These are phyloP conservation scores for Aspergillus uvarum DNA, from an alignment of 2,329 filamentous ascomycete genomes.

Conservation along the genomic window DNA sequence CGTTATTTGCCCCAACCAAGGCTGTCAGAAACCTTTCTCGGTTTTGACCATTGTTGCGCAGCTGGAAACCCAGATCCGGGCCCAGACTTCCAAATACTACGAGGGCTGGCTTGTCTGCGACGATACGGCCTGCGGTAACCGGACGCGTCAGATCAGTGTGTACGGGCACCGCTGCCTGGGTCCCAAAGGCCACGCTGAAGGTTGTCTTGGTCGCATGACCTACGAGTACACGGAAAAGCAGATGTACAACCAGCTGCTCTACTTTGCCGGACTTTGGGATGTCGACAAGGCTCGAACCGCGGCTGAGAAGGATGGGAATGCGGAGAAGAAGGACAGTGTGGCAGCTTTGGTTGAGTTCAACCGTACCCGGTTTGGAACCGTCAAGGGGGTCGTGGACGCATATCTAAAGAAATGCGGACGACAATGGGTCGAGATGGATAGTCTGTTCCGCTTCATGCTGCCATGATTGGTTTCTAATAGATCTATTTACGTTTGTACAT, in stretches of 20 bases:
- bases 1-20: slow-evolving; percentile 64
- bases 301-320: slow-evolving; percentile 50
- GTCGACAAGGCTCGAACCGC: slow-evolving; percentile 72
- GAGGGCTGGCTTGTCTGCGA: slow-evolving; percentile 89
- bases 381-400: slow-evolving; percentile 74
- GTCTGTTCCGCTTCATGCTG: slow-evolving; percentile 66
- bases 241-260: slow-evolving; percentile 92
- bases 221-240: slow-evolving; percentile 87
- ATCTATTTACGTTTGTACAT: slow-evolving; percentile 29
- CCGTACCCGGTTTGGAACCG: slow-evolving; percentile 70
- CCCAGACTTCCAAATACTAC: slow-evolving; percentile 80
- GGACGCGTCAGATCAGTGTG: slow-evolving; percentile 88
- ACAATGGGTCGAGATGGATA: slow-evolving; percentile 93
- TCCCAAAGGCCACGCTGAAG: slow-evolving; percentile 76
- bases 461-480: slow-evolving; percentile 34
- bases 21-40: slow-evolving; percentile 65
- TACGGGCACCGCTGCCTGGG: slow-evolving; percentile 89
- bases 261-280: slow-evolving; percentile 82
- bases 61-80: slow-evolving; percentile 78
- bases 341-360: slow-evolving; percentile 78
- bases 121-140: slow-evolving; percentile 79
- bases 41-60: slow-evolving; percentile 79
- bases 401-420: slow-evolving; percentile 88
- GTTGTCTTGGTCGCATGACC: slow-evolving; percentile 82
- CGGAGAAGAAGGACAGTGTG: slow-evolving; percentile 64